A percentile compares a stretch with the other conserved stretches of the same genome.
These are phyloP conservation scores for Neckera pumila DNA, from an alignment of 225 moss, liverwort and hornwort species.

Conservation along the genomic window DNA sequence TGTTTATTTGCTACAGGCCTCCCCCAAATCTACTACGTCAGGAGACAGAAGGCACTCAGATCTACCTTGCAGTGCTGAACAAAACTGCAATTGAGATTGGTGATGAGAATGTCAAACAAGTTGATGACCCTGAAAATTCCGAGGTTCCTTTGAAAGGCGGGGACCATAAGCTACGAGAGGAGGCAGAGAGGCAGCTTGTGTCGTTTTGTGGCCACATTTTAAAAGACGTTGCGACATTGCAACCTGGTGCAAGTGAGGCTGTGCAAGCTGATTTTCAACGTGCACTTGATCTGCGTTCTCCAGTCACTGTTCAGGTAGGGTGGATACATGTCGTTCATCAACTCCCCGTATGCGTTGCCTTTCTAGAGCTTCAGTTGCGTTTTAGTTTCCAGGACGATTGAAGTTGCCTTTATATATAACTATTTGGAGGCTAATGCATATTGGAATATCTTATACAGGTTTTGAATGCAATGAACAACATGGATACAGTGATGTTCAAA, in stretches of 20 bases:
- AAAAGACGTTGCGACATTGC: conserved; percentile 77
- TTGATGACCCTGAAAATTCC: background rate
- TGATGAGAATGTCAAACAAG: conserved; percentile 10
- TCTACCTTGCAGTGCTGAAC: conserved; percentile 81
- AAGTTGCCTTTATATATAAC: background rate
- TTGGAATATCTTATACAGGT: conserved; percentile 37
- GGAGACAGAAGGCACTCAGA: conserved; percentile 83
- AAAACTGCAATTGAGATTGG: conserved; percentile 21
- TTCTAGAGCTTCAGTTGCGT: background rate
- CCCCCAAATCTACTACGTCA: conserved; percentile 91
- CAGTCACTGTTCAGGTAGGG: conserved; percentile 81
- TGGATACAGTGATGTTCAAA: conserved; percentile 77
- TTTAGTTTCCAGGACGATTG: background rate
- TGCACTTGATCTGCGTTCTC: conserved; percentile 73
- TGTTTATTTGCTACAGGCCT: conserved; percentile 32
- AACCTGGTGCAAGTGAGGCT: conserved; percentile 67
- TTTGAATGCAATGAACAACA: conserved; percentile 66
- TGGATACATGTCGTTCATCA: background rate
- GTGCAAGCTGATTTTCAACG: conserved; percentile 85
- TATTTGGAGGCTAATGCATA: background rate
- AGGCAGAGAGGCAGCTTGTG: conserved; percentile 83
- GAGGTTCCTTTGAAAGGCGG: conserved; percentile 39
- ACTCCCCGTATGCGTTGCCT: background rate
- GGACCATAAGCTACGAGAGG: conserved; percentile 63
- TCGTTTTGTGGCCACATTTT: conserved; percentile 85